These are phyloP conservation scores for Candida nitratophila DNA, from an alignment of 805 yeast genomes.

Conservation along the genomic window DNA sequence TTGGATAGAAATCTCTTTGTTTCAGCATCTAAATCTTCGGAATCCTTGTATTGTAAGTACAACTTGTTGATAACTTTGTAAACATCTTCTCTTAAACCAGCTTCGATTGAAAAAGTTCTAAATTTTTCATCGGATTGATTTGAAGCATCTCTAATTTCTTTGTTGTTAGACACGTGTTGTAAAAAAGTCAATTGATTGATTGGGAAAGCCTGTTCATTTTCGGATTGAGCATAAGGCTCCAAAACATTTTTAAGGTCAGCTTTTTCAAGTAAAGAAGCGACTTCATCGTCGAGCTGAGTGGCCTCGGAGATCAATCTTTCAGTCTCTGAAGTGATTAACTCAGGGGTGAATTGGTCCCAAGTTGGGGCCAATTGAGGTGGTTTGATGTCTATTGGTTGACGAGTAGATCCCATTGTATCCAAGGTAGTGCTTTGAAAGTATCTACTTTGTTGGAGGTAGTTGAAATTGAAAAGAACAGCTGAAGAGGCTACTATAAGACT, in stretches of 20 bases:
- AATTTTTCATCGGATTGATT: constrained; percentile 52
- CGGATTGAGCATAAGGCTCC: constrained; percentile 42
- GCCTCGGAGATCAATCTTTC: constrained; percentile 37
- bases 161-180: constrained; percentile 62
- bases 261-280: constrained; percentile 36
- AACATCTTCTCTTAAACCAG: constrained; percentile 59
- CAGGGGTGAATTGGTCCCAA: constrained; percentile 54
- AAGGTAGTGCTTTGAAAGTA: neutral
- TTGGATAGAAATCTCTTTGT: constrained; percentile 52
- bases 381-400: neutral
- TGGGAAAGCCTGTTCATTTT: constrained; percentile 39
- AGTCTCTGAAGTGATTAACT: constrained; percentile 35
- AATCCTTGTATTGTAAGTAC: constrained; percentile 30
- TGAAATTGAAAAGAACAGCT: neutral
- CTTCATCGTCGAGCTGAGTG: constrained; percentile 40
- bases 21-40: constrained; percentile 38
- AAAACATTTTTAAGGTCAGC: constrained; percentile 55
- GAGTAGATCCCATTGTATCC: neutral
- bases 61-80: constrained; percentile 51
- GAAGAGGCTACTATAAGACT: neutral
- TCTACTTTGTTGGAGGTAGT: neutral
- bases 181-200: constrained; percentile 55
- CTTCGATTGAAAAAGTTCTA: constrained; percentile 54
- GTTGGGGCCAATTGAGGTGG: constrained; percentile 36
- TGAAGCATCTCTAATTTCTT: constrained; percentile 67